phyloP scores from a whole-genome alignment of 495 filamentous ascomycete genomes.

The Podospora tetraspora region DNA sequence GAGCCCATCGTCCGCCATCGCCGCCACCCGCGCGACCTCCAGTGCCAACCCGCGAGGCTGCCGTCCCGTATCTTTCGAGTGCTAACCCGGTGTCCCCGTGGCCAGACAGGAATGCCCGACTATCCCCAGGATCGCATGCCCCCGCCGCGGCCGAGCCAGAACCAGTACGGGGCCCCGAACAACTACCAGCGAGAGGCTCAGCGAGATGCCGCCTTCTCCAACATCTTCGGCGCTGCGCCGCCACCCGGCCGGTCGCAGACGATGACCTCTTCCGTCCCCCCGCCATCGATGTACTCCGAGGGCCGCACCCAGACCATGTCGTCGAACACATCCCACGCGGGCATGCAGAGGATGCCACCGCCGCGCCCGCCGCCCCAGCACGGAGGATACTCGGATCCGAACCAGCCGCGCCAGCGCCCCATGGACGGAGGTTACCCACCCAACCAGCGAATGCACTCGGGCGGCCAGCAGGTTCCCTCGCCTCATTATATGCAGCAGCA shows the following conservation, averaged over 20 bases:
- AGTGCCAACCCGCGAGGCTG: not conserved
- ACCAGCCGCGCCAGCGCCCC: constrained; percentile 34
- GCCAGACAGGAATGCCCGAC: constrained; percentile 62
- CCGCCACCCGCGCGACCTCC: not conserved
- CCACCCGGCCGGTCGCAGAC: constrained; percentile 84
- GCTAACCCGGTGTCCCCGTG: constrained; percentile 8
- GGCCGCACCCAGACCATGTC: constrained; percentile 86
- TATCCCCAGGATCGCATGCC: constrained; percentile 73
- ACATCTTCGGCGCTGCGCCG: constrained; percentile 88
- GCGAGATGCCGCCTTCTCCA: constrained; percentile 90
- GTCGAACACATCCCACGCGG: constrained; percentile 58
- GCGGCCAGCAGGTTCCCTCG: constrained; percentile 38
- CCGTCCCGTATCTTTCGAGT: constrained; percentile 22
- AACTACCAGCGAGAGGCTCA: constrained; percentile 84
- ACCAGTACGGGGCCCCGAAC: constrained; percentile 62
- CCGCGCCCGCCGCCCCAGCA: constrained; percentile 51
- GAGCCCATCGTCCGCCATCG: not conserved
- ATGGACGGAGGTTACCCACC: constrained; percentile 29
- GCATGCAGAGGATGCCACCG: constrained; percentile 56
- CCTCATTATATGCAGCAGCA: constrained; percentile 35
- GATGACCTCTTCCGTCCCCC: constrained; percentile 63
- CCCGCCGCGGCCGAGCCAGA: constrained; percentile 50
- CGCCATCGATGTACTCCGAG: constrained; percentile 40
- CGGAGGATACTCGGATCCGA: constrained; percentile 41
- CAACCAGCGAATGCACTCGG: constrained; percentile 47